These are phyloP conservation scores for Physaria fendleri DNA, from an alignment of 345 rosid genomes.

Conservation along the genomic window DNA sequence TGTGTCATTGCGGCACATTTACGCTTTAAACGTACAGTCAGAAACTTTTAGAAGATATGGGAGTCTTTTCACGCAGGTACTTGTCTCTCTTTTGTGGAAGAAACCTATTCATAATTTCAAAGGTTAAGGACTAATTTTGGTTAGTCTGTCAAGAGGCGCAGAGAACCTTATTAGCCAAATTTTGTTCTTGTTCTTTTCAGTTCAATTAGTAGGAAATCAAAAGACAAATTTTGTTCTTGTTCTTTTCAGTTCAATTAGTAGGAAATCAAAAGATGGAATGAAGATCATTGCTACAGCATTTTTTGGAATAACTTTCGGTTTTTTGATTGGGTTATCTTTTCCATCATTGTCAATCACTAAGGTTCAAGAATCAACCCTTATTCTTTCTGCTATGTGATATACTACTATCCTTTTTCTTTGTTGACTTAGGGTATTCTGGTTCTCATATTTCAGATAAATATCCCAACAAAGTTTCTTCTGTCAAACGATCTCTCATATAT, in stretches of 20 bases:
- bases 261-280: slow-evolving; percentile 72
- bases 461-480: slow-evolving; percentile 50
- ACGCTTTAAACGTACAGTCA: slow-evolving; percentile 7
- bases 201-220: slow-evolving; percentile 39
- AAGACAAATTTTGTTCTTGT: too few species aligned
- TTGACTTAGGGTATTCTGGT: not conserved
- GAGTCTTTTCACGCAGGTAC: slow-evolving; percentile 61
- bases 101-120: not conserved
- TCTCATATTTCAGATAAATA: slow-evolving; percentile 47
- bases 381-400: slow-evolving; percentile 3
- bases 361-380: slow-evolving; percentile 35
- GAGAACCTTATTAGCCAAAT: not conserved
- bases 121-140: not conserved
- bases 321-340: slow-evolving; percentile 70
- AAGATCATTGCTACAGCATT: slow-evolving; percentile 55
- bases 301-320: slow-evolving; percentile 69
- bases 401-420: not conserved
- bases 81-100: slow-evolving; percentile 4
- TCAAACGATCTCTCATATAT: slow-evolving; percentile 35
- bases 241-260: too few species aligned
- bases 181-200: slow-evolving; percentile 36
- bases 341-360: slow-evolving; percentile 63
- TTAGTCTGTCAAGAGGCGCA: not conserved
- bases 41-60: slow-evolving; percentile 38
- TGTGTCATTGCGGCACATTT: slow-evolving; percentile 8